These are phyloP conservation scores for Pyronema omphalodes DNA, from an alignment of 495 filamentous ascomycete species.

Conservation along the genomic window DNA sequence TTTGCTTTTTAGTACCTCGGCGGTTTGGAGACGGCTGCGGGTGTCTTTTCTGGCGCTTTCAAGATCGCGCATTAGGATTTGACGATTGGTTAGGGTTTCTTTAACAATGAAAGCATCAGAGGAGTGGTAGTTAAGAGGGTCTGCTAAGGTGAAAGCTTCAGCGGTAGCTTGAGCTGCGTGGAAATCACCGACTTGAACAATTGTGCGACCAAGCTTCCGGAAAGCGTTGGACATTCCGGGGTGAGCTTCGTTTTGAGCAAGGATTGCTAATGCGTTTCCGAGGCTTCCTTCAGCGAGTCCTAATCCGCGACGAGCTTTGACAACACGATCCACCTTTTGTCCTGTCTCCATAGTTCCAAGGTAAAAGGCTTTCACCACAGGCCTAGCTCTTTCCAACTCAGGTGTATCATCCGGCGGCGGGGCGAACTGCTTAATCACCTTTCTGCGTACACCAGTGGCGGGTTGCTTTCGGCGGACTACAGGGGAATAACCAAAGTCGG, in stretches of 20 bases:
- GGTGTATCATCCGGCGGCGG: constrained; percentile 95
- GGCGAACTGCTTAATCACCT: constrained; percentile 95
- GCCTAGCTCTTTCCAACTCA: constrained; percentile 73
- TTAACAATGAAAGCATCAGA: constrained; percentile 96
- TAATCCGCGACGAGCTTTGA: constrained; percentile 77
- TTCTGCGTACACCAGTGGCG: constrained; percentile 82
- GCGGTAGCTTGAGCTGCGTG: constrained; percentile 96
- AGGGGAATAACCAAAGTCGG: constrained; percentile 94
- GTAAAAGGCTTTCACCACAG: constrained; percentile 89
- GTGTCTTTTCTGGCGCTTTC: constrained; percentile 69
- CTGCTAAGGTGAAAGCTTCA: constrained; percentile 85
- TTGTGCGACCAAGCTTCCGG: constrained; percentile 79
- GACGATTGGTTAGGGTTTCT: constrained; percentile 93
- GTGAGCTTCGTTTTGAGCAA: constrained; percentile 81
- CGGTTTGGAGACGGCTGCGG: constrained; percentile 58
- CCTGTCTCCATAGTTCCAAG: constrained; percentile 84
- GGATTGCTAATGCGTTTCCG: constrained; percentile 65
- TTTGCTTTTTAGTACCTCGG: constrained; percentile 70
- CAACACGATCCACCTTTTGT: constrained; percentile 86
- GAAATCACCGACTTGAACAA: constrained; percentile 83
- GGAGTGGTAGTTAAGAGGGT: constrained; percentile 88
- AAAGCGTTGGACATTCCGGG: constrained; percentile 74
- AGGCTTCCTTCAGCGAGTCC: constrained; percentile 88
- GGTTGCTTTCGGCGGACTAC: constrained; percentile 91
- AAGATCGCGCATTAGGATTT: constrained; percentile 92